Conservation (phyloP, 2,329 filamentous ascomycete genomes). For the Paraphoma sp. region DNA sequence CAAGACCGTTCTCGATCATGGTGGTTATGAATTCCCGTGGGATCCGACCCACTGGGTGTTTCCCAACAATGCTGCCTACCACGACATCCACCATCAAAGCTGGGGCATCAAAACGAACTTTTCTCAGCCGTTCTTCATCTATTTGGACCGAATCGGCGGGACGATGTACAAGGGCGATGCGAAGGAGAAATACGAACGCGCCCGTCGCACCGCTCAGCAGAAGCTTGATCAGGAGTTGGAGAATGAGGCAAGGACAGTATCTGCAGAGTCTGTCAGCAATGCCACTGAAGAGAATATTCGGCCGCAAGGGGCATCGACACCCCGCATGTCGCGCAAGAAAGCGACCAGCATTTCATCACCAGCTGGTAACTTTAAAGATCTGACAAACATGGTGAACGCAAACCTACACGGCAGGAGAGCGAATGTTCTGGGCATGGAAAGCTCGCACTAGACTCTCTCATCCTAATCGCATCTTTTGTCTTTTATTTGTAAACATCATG, state of each 20-base stretch:
- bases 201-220: slow-evolving; percentile 62
- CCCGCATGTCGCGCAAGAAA: slow-evolving; percentile 52
- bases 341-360: slow-evolving; percentile 46
- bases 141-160: slow-evolving; percentile 85
- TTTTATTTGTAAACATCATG: slow-evolving; percentile 20
- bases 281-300: slow-evolving; percentile 33
- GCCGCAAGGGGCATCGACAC: slow-evolving; percentile 39
- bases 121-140: slow-evolving; percentile 90
- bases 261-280: slow-evolving; percentile 18
- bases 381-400: slow-evolving; percentile 54
- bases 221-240: slow-evolving; percentile 60
- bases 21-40: slow-evolving; percentile 93
- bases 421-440: slow-evolving; percentile 55
- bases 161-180: slow-evolving; percentile 80
- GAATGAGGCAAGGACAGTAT: slow-evolving; percentile 25
- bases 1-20: slow-evolving; percentile 98
- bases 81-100: slow-evolving; percentile 98
- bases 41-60: slow-evolving; percentile 92
- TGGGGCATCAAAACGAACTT: slow-evolving; percentile 99
- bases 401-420: slow-evolving; percentile 55
- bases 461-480: neutral
- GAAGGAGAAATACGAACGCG: slow-evolving; percentile 64
- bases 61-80: slow-evolving; percentile 94
- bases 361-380: slow-evolving; percentile 51
- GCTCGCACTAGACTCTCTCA: slow-evolving; percentile 39